These are phyloP conservation scores for Phaeoacremonium minimum DNA, from an alignment of 2,329 filamentous ascomycete genomes.

Conservation along the genomic window DNA sequence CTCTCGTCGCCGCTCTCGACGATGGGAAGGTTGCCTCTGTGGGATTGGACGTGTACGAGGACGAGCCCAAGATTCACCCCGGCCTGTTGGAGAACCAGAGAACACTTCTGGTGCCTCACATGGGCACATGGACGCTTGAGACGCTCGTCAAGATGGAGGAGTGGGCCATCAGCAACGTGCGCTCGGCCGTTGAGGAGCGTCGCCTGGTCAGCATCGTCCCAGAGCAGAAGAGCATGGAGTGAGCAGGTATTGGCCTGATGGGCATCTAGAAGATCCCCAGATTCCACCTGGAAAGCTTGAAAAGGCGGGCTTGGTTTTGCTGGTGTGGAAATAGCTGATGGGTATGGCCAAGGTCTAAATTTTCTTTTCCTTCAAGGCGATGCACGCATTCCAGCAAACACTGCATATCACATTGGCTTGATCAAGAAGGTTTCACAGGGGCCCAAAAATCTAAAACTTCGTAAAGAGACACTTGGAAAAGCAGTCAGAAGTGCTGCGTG, in stretches of 20 bases:
- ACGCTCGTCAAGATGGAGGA: constrained; percentile 66
- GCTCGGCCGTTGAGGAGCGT: constrained; percentile 56
- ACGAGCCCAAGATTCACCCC: constrained; percentile 73
- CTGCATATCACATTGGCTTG: too few species aligned
- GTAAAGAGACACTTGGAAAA: neutral
- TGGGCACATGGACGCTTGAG: constrained; percentile 78
- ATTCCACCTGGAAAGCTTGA: too few species aligned
- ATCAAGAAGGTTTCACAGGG: neutral
- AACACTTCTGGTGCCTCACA: constrained; percentile 75
- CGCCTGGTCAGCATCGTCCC: constrained; percentile 65
- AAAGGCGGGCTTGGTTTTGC: too few species aligned
- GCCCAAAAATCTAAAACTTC: neutral
- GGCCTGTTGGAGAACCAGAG: constrained; percentile 66
- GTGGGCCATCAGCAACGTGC: constrained; percentile 69
- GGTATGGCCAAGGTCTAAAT: too few species aligned
- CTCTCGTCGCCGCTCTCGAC: constrained; percentile 69
- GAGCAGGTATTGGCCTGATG: too few species aligned
- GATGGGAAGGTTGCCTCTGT: constrained; percentile 65
- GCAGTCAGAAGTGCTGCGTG: too few species aligned
- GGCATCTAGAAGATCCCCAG: too few species aligned
- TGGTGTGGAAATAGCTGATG: too few species aligned
- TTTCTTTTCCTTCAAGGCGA: too few species aligned
- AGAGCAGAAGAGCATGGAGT: constrained; percentile 49
- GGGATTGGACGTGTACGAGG: constrained; percentile 79
- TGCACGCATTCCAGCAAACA: too few species aligned